Evolutionary conservation across 139 green algal genomes (phyloP).

Genomic region (Asterochloris sp.): DNA sequence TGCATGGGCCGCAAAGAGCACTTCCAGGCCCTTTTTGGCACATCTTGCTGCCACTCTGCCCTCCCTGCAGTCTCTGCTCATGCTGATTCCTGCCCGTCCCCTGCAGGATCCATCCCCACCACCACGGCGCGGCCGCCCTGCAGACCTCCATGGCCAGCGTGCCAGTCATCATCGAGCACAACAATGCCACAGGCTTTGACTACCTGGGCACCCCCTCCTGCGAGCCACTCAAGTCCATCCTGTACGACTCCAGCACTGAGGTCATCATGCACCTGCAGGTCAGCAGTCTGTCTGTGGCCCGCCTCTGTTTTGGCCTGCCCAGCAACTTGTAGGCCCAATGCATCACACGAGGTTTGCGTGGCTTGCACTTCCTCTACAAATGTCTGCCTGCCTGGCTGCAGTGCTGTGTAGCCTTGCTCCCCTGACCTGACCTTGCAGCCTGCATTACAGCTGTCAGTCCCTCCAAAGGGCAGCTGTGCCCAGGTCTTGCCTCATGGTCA

Average conservation of each 20-base stretch:
- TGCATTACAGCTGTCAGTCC: neutral
- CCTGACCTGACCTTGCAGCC: neutral
- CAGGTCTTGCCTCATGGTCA: neutral
- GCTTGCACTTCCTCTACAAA: neutral
- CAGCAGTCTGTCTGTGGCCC: neutral
- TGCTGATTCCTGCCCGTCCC: neutral
- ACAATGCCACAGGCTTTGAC: slow-evolving; percentile 7
- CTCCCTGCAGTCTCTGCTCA: neutral
- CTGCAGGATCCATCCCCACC: slow-evolving; percentile 23
- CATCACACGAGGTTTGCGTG: neutral
- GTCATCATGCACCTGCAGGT: slow-evolving; percentile 28
- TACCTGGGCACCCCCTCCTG: slow-evolving; percentile 17
- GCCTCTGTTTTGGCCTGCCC: neutral
- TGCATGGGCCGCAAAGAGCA: no score
- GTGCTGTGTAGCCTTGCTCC: neutral
- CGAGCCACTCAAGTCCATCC: neutral
- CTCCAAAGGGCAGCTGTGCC: neutral
- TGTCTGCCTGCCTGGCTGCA: neutral
- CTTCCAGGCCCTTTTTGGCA: no score
- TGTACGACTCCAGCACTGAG: slow-evolving; percentile 1
- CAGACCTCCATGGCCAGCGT: slow-evolving; percentile 5
- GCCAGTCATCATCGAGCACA: slow-evolving; percentile 13
- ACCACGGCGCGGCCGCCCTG: slow-evolving; percentile 15
- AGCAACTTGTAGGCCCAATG: neutral
- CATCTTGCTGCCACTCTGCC: no score